Percentiles rank a stretch among this genome's conserved stretches.
Evolutionary conservation across 2,329 filamentous ascomycete genomes (phyloP).

Genomic region (Coniella vitis): DNA sequence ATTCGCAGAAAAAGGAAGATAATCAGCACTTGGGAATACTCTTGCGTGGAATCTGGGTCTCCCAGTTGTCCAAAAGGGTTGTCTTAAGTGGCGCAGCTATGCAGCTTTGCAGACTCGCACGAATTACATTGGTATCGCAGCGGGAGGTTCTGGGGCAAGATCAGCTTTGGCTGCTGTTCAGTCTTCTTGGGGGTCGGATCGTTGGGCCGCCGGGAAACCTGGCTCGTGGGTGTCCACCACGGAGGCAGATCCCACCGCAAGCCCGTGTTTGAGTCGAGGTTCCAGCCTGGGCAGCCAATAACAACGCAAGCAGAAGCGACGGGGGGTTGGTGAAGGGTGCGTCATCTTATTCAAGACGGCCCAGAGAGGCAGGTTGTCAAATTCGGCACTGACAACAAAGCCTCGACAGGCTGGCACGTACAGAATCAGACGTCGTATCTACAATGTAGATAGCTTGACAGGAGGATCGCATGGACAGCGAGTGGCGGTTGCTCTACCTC

Average conservation of each 20-base stretch:
- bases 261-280: constrained; percentile 1
- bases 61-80: not conserved
- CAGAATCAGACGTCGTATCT: not conserved
- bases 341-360: not conserved
- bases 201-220: not conserved
- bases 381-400: not conserved
- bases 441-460: no score
- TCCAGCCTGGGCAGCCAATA: constrained; percentile 1
- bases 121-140: no score
- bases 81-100: not conserved
- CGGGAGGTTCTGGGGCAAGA: no score
- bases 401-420: not conserved
- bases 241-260: constrained; percentile 5
- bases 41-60: not conserved
- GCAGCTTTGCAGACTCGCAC: no score
- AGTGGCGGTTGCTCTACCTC: no score
- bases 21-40: not conserved
- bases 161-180: not conserved
- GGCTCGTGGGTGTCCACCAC: constrained; percentile 3
- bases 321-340: not conserved
- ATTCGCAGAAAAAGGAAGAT: not conserved
- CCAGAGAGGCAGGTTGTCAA: not conserved
- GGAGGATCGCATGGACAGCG: no score
- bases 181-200: not conserved
- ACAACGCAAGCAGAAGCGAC: not conserved